Conservation (phyloP, 192 early-diverging fungal species). For the Coemansia sp. region DNA sequence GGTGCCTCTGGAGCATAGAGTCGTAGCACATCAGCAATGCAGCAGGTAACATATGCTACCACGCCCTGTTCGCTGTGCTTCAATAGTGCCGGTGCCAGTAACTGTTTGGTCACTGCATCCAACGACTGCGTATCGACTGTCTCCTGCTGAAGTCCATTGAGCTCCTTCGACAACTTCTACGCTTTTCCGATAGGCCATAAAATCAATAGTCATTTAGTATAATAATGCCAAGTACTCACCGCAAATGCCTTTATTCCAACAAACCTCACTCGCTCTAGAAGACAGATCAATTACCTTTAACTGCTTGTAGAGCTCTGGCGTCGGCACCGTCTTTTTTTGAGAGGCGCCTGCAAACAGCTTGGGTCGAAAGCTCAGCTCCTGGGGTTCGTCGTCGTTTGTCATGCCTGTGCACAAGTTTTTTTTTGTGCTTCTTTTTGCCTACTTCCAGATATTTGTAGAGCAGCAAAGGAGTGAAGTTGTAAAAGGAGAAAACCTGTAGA, state of each 20-base stretch:
- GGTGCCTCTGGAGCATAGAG: slow-evolving; percentile 94
- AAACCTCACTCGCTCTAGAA: not conserved
- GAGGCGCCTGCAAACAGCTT: slow-evolving; percentile 43
- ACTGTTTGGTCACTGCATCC: slow-evolving; percentile 60
- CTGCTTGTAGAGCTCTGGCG: slow-evolving; percentile 48
- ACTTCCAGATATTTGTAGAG: not conserved
- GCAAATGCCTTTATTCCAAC: not conserved
- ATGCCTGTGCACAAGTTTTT: slow-evolving; percentile 6
- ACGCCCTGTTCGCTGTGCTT: slow-evolving; percentile 82
- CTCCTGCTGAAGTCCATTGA: slow-evolving; percentile 75
- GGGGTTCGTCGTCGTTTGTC: slow-evolving; percentile 40
- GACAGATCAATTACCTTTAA: slow-evolving; percentile 35
- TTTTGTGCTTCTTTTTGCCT: not conserved
- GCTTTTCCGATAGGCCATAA: not conserved
- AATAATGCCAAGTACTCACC: not conserved
- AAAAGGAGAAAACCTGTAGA: not conserved
- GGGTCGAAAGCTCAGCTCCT: slow-evolving; percentile 48
- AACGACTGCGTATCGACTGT: slow-evolving; percentile 69
- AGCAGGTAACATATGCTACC: slow-evolving; percentile 72
- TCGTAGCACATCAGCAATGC: slow-evolving; percentile 87
- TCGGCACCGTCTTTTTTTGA: slow-evolving; percentile 45
- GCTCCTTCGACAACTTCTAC: slow-evolving; percentile 75
- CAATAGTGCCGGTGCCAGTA: slow-evolving; percentile 66
- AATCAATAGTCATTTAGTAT: not conserved
- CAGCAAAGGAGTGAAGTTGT: not conserved